Conservation (phyloP, 345 rosid species). For the Xanthoceras sorbifolium region DNA sequence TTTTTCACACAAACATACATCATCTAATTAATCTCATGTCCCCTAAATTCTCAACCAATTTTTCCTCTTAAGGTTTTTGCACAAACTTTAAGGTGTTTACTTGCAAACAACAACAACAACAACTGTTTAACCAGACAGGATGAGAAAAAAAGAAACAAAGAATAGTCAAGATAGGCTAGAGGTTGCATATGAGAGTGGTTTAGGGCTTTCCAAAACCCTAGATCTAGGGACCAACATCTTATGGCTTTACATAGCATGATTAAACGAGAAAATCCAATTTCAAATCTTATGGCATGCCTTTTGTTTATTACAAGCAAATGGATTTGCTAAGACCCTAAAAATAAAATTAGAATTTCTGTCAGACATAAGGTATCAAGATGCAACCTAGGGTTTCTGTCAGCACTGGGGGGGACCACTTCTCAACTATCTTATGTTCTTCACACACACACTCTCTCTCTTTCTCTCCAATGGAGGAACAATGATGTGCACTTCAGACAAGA, state of each 20-base stretch:
- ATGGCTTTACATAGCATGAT: slow-evolving; percentile 56
- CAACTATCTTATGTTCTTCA: slow-evolving; percentile 51
- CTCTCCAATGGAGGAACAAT: slow-evolving; percentile 26
- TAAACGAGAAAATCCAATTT: slow-evolving; percentile 53
- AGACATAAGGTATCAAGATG: slow-evolving; percentile 30
- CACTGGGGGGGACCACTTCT: slow-evolving; percentile 69
- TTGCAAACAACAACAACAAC: neutral
- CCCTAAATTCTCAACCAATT: neutral
- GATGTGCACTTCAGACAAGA: slow-evolving; percentile 14
- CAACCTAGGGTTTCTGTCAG: slow-evolving; percentile 34
- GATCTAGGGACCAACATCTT: slow-evolving; percentile 67
- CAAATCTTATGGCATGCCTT: slow-evolving; percentile 62
- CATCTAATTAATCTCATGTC: neutral
- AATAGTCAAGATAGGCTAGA: slow-evolving; percentile 34
- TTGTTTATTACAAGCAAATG: slow-evolving; percentile 33
- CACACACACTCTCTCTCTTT: slow-evolving; percentile 17
- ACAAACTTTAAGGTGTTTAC: slow-evolving; percentile 1
- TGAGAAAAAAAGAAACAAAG: slow-evolving; percentile 18
- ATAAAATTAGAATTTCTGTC: slow-evolving; percentile 24
- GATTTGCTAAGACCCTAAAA: slow-evolving; percentile 31
- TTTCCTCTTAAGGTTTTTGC: neutral
- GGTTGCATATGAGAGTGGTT: slow-evolving; percentile 33
- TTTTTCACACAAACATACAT: neutral
- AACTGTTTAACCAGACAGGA: slow-evolving; percentile 8
- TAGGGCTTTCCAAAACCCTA: slow-evolving; percentile 52